Conservation (phyloP, 805 yeast genomes). For the Starmerella bombicola region DNA sequence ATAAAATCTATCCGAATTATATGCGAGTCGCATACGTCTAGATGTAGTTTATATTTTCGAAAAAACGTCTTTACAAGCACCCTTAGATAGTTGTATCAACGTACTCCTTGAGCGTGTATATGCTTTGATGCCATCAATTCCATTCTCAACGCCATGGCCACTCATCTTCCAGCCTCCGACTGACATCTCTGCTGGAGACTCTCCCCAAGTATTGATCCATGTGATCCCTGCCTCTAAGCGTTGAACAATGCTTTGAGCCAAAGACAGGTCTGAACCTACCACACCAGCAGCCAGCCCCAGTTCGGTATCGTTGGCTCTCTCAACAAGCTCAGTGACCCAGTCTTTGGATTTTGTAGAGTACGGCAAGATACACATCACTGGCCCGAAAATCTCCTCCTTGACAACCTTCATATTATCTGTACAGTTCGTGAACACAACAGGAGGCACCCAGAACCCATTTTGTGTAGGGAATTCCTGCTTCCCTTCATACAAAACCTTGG, state of each 20-base stretch:
- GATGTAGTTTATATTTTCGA: conserved; percentile 1
- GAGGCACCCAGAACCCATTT: conserved; percentile 56
- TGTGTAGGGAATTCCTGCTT: conserved; percentile 36
- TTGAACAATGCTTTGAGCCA: conserved; percentile 50
- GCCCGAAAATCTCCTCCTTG: conserved; percentile 78
- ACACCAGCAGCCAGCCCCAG: conserved; percentile 75
- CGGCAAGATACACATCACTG: conserved; percentile 65
- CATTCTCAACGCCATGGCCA: conserved; percentile 69
- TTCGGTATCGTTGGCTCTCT: conserved; percentile 52
- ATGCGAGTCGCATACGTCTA: no score
- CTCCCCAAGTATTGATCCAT: conserved; percentile 56
- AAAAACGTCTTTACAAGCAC: conserved; percentile 11
- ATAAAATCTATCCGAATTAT: no score
- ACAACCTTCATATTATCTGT: conserved; percentile 51
- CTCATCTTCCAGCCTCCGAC: conserved; percentile 69
- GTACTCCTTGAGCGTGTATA: conserved; percentile 66
- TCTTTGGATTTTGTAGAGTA: conserved; percentile 55
- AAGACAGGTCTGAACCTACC: conserved; percentile 50
- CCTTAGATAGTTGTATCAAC: conserved; percentile 42
- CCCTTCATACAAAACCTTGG: conserved; percentile 60
- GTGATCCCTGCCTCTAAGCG: conserved; percentile 52
- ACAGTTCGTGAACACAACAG: conserved; percentile 63
- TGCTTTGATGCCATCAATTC: conserved; percentile 52
- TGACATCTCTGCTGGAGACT: conserved; percentile 51
- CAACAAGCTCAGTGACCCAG: conserved; percentile 61